These are phyloP conservation scores for Tuctoria greenei DNA, from an alignment of 176 grass and related monocot species.

Conservation along the genomic window DNA sequence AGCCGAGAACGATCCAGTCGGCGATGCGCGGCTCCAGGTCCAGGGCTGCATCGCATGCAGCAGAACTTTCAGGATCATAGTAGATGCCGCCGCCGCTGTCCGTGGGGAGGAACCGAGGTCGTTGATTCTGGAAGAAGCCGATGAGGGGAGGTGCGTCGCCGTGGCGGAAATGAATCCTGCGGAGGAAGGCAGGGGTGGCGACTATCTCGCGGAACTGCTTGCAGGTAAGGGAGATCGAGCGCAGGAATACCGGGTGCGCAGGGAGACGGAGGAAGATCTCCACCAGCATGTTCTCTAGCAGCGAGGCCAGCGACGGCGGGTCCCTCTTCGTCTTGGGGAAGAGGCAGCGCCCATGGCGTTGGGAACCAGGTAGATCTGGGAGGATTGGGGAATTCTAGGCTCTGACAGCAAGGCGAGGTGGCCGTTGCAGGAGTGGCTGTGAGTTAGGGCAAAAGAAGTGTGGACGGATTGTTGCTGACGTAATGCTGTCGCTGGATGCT, in stretches of 20 bases:
- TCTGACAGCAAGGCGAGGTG: not conserved
- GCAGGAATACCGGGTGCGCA: not conserved
- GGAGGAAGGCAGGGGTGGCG: not conserved
- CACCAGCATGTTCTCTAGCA: not conserved
- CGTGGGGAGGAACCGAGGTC: not conserved
- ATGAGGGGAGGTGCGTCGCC: not conserved
- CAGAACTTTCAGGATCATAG: not conserved
- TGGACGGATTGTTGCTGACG: not conserved
- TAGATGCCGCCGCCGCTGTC: not conserved
- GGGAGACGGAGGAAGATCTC: not conserved
- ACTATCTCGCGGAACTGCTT: not conserved
- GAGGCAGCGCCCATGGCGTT: not conserved
- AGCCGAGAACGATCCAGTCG: not conserved
- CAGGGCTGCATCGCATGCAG: not conserved
- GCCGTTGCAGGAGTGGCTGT: not conserved
- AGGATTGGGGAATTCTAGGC: not conserved
- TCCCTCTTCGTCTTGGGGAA: not conserved
- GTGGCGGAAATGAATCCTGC: not conserved
- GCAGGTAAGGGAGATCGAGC: not conserved
- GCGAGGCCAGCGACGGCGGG: not conserved
- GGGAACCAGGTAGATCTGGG: not conserved
- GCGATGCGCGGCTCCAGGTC: not conserved
- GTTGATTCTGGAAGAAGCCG: not conserved
- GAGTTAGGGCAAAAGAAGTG: not conserved
- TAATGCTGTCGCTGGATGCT: no score